Conservation (phyloP, 306 rosid species). For the Gastrolobium bilobum region DNA sequence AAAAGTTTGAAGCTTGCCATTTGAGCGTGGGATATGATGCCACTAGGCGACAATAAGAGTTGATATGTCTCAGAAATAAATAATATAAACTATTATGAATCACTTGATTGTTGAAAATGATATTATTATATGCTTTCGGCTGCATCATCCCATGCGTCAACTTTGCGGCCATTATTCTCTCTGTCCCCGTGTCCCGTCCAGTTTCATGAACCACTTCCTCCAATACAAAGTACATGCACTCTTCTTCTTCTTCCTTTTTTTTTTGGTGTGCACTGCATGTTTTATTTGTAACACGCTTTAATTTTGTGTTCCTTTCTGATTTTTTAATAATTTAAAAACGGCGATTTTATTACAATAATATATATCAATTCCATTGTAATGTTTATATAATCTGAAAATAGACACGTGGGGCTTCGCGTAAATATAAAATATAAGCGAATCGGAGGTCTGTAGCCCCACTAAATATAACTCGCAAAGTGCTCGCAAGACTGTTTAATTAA, state of each 20-base stretch:
- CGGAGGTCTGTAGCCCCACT: no score
- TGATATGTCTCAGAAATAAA: not conserved
- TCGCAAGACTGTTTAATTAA: no score
- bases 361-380: no score
- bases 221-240: not conserved
- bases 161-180: constrained; percentile 30
- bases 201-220: constrained; percentile 20
- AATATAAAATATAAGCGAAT: no score
- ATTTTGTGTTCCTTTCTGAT: no score
- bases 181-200: constrained; percentile 31
- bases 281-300: no score
- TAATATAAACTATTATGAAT: not conserved
- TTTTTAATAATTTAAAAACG: no score
- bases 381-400: no score
- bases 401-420: no score
- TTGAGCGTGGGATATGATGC: constrained; percentile 36
- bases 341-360: no score
- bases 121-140: constrained; percentile 34
- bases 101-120: not conserved
- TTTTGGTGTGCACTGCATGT: constrained; percentile 15
- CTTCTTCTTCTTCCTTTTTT: not conserved
- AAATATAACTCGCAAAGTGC: no score
- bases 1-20: not conserved
- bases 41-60: constrained; percentile 8
- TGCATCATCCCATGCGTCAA: constrained; percentile 37